Evolutionary conservation across 345 rosid species (phyloP), one percentile per base, ranked within the genome.

Genomic region (Diplotaxis tenuifolia): DNA sequence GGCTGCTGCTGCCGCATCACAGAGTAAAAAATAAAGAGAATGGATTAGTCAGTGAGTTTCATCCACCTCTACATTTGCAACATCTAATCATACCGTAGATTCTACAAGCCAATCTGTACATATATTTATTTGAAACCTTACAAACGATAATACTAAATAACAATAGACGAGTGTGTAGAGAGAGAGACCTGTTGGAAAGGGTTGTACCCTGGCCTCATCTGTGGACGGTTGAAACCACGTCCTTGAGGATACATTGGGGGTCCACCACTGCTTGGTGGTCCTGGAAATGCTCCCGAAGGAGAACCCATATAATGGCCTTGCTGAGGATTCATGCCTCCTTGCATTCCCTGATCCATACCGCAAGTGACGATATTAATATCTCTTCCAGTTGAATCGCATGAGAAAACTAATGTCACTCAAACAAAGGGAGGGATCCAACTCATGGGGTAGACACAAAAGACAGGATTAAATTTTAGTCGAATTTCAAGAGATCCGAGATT

Each of bases 291-390:
- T 11, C 92, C 96, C 65, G 86, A 78, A 78, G 96, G 81, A 27
- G 77, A 83, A 59, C 82, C 92, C 94, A 88, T 87, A 72, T 79
- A 92, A 82, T 87, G 97, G 65, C 93, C 89, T 82, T 87, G 98
- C 70, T 86, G 88, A 72, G 92, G 86, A 76, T 78, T 87, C 93
- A 91, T 83, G 16, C 87, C 65, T 12, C 96, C 92, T 86, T 91
- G 98, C 89, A 91, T 87, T 19, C 96, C 98, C 97, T 89, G 75
- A 45, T 57, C 38, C 65, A 65, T n/a, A 19, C 23, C 14, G 40
- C 12, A 65, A 63, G 7, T 27, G 60, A 22, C 16, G 62, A 27
- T 22, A 63, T 64, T 6, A 53, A 14, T 8, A 21, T 66, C 25
- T 45, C 12, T 15, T 29, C 4, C 47, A 20, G 4, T 18, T 32